These are phyloP conservation scores for Sindora glabra DNA, from an alignment of 306 rosid genomes.

Conservation along the genomic window DNA sequence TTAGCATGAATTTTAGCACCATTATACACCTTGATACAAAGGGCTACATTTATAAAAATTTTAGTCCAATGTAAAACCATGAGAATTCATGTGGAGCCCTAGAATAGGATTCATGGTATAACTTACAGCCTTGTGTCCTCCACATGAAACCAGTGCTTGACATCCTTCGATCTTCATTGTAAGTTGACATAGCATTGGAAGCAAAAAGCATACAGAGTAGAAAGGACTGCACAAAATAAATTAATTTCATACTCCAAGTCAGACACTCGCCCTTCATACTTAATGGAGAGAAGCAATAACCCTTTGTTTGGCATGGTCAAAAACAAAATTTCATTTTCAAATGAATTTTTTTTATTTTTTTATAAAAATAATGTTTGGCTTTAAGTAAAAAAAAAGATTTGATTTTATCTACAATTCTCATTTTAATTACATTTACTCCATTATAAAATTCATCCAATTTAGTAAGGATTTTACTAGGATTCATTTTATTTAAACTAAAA, in stretches of 20 bases:
- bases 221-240: constrained; percentile 63
- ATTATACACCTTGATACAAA: neutral
- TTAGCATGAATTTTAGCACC: neutral
- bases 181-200: constrained; percentile 78
- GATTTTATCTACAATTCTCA: too few species aligned
- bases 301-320: too few species aligned
- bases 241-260: constrained; percentile 2
- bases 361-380: too few species aligned
- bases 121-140: constrained; percentile 75
- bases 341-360: too few species aligned
- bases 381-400: too few species aligned
- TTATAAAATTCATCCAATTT: too few species aligned
- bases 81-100: neutral
- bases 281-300: neutral
- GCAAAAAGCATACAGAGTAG: constrained; percentile 69
- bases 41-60: neutral
- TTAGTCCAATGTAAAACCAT: neutral
- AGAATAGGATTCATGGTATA: neutral
- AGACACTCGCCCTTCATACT: neutral
- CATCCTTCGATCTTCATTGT: constrained; percentile 79
- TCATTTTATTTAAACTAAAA: too few species aligned
- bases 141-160: constrained; percentile 49
- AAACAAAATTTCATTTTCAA: too few species aligned
- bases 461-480: too few species aligned
- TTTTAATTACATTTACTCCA: too few species aligned